A percentile compares a stretch with the other conserved stretches of the same genome.
Evolutionary conservation across 495 filamentous ascomycete species (phyloP).

Genomic region (Lophiotrema nucula): DNA sequence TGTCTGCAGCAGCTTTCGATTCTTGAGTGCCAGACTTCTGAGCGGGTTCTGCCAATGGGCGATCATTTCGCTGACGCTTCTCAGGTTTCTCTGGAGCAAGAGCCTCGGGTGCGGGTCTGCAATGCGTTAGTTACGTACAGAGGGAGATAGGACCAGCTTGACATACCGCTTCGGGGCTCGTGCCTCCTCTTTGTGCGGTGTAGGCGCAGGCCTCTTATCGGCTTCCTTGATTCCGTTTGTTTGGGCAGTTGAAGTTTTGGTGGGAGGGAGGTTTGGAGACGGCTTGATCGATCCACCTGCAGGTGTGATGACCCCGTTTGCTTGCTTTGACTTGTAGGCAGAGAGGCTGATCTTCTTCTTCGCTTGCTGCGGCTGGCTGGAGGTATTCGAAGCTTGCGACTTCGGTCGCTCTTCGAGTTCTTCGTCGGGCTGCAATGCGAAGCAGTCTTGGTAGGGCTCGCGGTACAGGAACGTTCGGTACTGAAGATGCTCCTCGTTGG

Average conservation of each 20-base stretch:
- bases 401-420: conserved; percentile 23
- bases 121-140: conserved; percentile 16
- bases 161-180: conserved; percentile 8
- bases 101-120: conserved; percentile 1
- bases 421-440: conserved; percentile 21
- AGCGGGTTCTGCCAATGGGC: not conserved
- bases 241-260: not conserved
- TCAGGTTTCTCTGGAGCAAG: conserved; percentile 2
- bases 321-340: conserved; percentile 36
- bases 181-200: not conserved
- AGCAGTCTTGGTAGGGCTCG: conserved; percentile 29
- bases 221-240: conserved; percentile 18
- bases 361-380: conserved; percentile 2
- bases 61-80: conserved; percentile 8
- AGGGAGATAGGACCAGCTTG: no score
- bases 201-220: not conserved
- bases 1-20: conserved; percentile 14
- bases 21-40: conserved; percentile 3
- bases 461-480: conserved; percentile 37
- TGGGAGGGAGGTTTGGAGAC: conserved; percentile 23
- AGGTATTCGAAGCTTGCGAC: conserved; percentile 9
- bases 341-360: conserved; percentile 38
- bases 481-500: conserved; percentile 33
- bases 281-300: conserved; percentile 20
- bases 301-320: conserved; percentile 27